A percentile compares a stretch with the other conserved stretches of the same genome.
These are phyloP conservation scores for Claviceps purpurea DNA, from an alignment of 2,329 filamentous ascomycete genomes.

Conservation along the genomic window DNA sequence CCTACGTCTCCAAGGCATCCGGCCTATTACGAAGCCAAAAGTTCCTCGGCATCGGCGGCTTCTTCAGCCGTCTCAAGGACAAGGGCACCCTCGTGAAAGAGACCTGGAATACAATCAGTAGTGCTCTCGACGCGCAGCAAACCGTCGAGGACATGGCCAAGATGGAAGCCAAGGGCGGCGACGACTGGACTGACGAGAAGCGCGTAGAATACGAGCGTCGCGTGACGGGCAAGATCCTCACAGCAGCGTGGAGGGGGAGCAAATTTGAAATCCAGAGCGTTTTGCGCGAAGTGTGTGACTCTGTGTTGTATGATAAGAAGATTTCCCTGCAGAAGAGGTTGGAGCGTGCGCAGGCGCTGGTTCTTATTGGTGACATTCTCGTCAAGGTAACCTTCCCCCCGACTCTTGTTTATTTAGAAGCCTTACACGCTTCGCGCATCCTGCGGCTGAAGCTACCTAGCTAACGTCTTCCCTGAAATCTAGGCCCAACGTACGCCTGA, in stretches of 20 bases:
- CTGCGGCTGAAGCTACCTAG: too few species aligned
- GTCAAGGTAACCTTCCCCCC: conserved; percentile 50
- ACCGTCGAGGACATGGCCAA: conserved; percentile 99
- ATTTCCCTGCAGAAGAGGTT: conserved; percentile 73
- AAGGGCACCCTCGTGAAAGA: conserved; percentile 96
- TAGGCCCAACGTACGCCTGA: conserved; percentile 82
- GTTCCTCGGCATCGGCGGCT: conserved; percentile 88
- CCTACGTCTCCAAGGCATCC: conserved; percentile 78
- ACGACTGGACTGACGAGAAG: conserved; percentile 97
- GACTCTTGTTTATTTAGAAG: neutral
- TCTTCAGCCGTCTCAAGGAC: conserved; percentile 87
- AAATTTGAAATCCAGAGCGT: conserved; percentile 98
- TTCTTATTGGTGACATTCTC: conserved; percentile 82
- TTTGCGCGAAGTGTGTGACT: conserved; percentile 84
- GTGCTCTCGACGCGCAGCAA: conserved; percentile 91
- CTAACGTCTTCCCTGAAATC: neutral
- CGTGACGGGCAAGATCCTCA: conserved; percentile 95
- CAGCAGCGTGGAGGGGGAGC: conserved; percentile 88
- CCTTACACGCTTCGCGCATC: too few species aligned
- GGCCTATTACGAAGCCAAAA: conserved; percentile 89
- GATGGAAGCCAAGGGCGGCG: conserved; percentile 84
- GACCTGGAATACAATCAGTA: conserved; percentile 95
- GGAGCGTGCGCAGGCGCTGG: conserved; percentile 78
- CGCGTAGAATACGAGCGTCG: conserved; percentile 89
- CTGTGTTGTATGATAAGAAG: conserved; percentile 65